Conservation (phyloP, 129 eudicot genomes). For the Helianthus tuberosus region DNA sequence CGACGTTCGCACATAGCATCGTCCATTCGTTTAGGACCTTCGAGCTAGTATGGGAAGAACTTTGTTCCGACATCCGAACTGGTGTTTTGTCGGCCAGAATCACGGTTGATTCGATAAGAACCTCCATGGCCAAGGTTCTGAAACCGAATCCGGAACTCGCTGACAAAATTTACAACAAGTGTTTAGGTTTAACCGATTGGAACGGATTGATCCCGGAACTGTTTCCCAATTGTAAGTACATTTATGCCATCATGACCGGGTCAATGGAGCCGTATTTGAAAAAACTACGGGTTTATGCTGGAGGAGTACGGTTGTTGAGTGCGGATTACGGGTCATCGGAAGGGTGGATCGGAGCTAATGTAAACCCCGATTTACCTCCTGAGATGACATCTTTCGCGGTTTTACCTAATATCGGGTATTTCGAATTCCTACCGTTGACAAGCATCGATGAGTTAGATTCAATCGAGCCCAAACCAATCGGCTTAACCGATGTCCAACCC, state of each 20-base stretch:
- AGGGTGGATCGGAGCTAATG: slow-evolving; percentile 93
- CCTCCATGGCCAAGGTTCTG: slow-evolving; percentile 64
- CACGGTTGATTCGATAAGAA: slow-evolving; percentile 57
- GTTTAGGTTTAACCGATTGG: slow-evolving; percentile 71
- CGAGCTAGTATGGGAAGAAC: slow-evolving; percentile 77
- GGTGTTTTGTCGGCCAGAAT: slow-evolving; percentile 60
- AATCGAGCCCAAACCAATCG: slow-evolving; percentile 54
- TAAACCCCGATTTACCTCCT: slow-evolving; percentile 71
- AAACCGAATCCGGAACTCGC: slow-evolving; percentile 76
- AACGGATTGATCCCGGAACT: slow-evolving; percentile 68
- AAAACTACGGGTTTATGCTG: slow-evolving; percentile 80
- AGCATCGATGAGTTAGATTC: slow-evolving; percentile 5
- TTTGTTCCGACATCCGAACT: slow-evolving; percentile 53
- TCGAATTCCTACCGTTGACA: slow-evolving; percentile 73
- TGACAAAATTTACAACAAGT: slow-evolving; percentile 42
- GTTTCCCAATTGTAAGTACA: slow-evolving; percentile 81
- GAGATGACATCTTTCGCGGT: slow-evolving; percentile 68
- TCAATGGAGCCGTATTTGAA: slow-evolving; percentile 88
- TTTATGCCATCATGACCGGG: slow-evolving; percentile 93
- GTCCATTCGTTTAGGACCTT: slow-evolving; percentile 82
- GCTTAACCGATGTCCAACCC: slow-evolving; percentile 76
- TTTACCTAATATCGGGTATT: slow-evolving; percentile 82
- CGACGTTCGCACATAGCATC: slow-evolving; percentile 89
- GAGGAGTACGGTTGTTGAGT: slow-evolving; percentile 60
- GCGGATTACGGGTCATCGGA: slow-evolving; percentile 93